phyloP scores from a whole-genome alignment of 352 stramenopile genomes.

The Phytopythium kandeliae region DNA sequence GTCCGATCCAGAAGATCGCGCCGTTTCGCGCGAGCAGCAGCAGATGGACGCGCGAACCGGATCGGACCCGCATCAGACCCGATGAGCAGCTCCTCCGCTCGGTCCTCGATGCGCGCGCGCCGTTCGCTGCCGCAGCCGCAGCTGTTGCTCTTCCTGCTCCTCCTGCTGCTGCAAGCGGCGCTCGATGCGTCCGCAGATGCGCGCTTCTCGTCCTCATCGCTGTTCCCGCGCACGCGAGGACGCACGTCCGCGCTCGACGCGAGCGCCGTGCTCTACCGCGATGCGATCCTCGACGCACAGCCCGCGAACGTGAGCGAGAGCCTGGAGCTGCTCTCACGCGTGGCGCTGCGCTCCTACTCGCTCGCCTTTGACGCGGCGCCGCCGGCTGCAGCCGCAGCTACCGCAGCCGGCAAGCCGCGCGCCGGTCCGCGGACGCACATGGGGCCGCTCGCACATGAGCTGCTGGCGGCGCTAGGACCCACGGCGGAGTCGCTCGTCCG shows the following conservation, averaged over 20 bases:
- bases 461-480: slow-evolving; percentile 44
- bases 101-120: no score
- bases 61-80: no score
- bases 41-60: no score
- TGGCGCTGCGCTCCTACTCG: slow-evolving; percentile 64
- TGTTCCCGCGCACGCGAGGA: slow-evolving; percentile 11
- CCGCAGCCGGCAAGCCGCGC: neutral
- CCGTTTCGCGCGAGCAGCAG: no score
- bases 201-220: slow-evolving; percentile 14
- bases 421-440: slow-evolving; percentile 26
- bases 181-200: neutral
- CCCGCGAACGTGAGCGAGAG: slow-evolving; percentile 40
- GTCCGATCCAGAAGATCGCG: no score
- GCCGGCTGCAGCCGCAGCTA: neutral
- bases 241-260: slow-evolving; percentile 15
- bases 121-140: no score
- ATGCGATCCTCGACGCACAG: slow-evolving; percentile 40
- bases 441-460: slow-evolving; percentile 56
- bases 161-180: no score
- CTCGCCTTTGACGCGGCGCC: slow-evolving; percentile 69
- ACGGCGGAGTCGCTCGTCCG: slow-evolving; percentile 51
- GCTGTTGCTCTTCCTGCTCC: no score
- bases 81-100: no score
- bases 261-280: slow-evolving; percentile 39
- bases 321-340: slow-evolving; percentile 34